Percentiles rank a stretch among this genome's conserved stretches.
Conservation (phyloP, 1,284 basidiomycete species). For the Boletellus sp. region DNA sequence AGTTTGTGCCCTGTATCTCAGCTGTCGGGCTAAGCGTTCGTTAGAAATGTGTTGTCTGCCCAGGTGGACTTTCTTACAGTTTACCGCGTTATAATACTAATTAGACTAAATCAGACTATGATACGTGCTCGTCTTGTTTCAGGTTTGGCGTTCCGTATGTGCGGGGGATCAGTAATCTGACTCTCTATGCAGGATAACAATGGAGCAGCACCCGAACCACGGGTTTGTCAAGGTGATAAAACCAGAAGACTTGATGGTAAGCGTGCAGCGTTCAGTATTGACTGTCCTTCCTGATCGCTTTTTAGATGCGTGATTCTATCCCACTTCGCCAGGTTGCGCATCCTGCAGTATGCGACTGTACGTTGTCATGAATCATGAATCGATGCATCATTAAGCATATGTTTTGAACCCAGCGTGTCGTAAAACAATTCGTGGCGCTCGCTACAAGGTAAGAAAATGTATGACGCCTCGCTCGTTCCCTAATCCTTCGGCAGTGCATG, state of each 20-base stretch:
- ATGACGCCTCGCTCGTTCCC: background rate
- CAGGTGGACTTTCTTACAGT: slow-evolving; percentile 29
- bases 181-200: slow-evolving; percentile 47
- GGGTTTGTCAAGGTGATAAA: slow-evolving; percentile 68
- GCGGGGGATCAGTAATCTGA: background rate
- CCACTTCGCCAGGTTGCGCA: slow-evolving; percentile 32
- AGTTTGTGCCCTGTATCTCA: slow-evolving; percentile 29
- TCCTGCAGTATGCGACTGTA: slow-evolving; percentile 53
- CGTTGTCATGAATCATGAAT: slow-evolving; percentile 4
- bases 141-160: slow-evolving; percentile 35
- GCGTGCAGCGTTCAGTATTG: background rate
- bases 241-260: slow-evolving; percentile 55
- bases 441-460: slow-evolving; percentile 60
- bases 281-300: background rate
- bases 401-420: slow-evolving; percentile 43
- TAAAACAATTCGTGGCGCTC: slow-evolving; percentile 53
- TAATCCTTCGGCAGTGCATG: slow-evolving; percentile 58
- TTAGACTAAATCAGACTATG: slow-evolving; percentile 48
- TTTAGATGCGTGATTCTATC: slow-evolving; percentile 25
- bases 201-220: slow-evolving; percentile 75
- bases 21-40: slow-evolving; percentile 2
- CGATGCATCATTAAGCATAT: background rate
- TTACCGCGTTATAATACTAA: slow-evolving; percentile 8
- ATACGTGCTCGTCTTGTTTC: slow-evolving; percentile 73
- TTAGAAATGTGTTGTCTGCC: slow-evolving; percentile 71